Conservation (phyloP, 805 yeast species). For the Ogataea pilisensis region DNA sequence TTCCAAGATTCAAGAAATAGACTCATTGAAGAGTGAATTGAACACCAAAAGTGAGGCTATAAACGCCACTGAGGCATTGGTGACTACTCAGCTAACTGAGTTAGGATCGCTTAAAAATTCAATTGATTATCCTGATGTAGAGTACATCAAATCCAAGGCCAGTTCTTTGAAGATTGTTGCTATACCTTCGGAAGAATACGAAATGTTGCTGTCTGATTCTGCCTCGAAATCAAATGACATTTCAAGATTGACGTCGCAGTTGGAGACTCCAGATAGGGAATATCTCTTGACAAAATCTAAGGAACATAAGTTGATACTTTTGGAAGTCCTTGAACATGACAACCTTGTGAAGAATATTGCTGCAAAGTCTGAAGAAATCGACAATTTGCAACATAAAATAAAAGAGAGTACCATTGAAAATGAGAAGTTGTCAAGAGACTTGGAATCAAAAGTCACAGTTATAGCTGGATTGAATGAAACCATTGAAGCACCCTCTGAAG, state of each 20-base stretch:
- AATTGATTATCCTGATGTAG: constrained; percentile 27
- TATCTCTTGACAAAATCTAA: constrained; percentile 22
- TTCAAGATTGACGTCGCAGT: constrained; percentile 10
- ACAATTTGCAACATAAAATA: constrained; percentile 1
- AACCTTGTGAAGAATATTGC: constrained; percentile 2
- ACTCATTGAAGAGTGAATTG: constrained; percentile 7
- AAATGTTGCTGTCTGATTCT: neutral
- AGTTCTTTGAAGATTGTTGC: constrained; percentile 8
- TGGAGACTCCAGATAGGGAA: constrained; percentile 25
- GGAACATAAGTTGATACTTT: constrained; percentile 6
- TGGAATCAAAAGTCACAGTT: neutral
- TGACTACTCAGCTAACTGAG: constrained; percentile 4
- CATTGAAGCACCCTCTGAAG: neutral
- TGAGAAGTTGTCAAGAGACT: neutral
- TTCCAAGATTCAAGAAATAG: constrained; percentile 1
- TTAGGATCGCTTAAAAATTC: constrained; percentile 5
- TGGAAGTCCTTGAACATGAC: constrained; percentile 2
- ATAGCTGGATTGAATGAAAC: neutral
- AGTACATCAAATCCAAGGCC: constrained; percentile 28
- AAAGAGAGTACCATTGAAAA: constrained; percentile 2
- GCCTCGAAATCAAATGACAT: constrained; percentile 4
- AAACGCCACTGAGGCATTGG: neutral
- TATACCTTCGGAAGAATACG: constrained; percentile 10
- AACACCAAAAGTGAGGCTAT: constrained; percentile 3
- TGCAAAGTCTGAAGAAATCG: constrained; percentile 2